These are phyloP conservation scores for Pleurotus citrinopileatus DNA, from an alignment of 768 basidiomycete genomes.

Conservation along the genomic window DNA sequence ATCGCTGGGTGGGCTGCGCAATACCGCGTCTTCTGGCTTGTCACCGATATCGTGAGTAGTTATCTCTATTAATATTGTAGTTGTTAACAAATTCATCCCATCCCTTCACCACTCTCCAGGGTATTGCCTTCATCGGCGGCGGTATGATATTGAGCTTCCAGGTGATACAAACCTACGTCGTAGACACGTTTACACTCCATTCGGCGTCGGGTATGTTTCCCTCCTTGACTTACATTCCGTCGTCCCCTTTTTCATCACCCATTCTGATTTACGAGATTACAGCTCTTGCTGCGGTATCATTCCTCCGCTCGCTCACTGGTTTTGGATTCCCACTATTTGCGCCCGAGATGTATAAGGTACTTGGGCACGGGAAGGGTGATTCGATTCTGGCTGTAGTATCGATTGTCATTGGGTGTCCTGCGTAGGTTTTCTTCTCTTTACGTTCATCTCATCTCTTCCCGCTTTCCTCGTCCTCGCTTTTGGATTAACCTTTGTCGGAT, in stretches of 20 bases:
- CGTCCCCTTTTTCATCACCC: background rate
- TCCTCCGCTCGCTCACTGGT: slow-evolving; percentile 60
- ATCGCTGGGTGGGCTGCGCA: slow-evolving; percentile 72
- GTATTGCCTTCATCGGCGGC: slow-evolving; percentile 51
- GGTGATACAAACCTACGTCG: slow-evolving; percentile 61
- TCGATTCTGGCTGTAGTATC: slow-evolving; percentile 59
- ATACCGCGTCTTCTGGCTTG: slow-evolving; percentile 62
- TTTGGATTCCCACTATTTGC: slow-evolving; percentile 81
- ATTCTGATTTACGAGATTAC: too few species aligned
- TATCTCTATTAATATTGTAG: background rate
- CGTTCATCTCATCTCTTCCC: too few species aligned
- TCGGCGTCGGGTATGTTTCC: slow-evolving; percentile 56
- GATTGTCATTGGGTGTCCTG: slow-evolving; percentile 60
- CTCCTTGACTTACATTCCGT: background rate
- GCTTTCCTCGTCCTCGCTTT: too few species aligned
- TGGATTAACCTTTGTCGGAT: too few species aligned
- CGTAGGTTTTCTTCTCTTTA: slow-evolving; percentile 31
- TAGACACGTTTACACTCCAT: slow-evolving; percentile 63
- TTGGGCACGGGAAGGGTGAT: slow-evolving; percentile 70
- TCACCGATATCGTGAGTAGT: slow-evolving; percentile 34
- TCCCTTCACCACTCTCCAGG: slow-evolving; percentile 33
- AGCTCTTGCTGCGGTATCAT: slow-evolving; percentile 65
- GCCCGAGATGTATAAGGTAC: slow-evolving; percentile 58
- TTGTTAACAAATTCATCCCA: background rate
- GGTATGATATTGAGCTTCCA: slow-evolving; percentile 64